Evolutionary conservation across 2,329 filamentous ascomycete species (phyloP).

Genomic region (Endocalyx cinctus): DNA sequence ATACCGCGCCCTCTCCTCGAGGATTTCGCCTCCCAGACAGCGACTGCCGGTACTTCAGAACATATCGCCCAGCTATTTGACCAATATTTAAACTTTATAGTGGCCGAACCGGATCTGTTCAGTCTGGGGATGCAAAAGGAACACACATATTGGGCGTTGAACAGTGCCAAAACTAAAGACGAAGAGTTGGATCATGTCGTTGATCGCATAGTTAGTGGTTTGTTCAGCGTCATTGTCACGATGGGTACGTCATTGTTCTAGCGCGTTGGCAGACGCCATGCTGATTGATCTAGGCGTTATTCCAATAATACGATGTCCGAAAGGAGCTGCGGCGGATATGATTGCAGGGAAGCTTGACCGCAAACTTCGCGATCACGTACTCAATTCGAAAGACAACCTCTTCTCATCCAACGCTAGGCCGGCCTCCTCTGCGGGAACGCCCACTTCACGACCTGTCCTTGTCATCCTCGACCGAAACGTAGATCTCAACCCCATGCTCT

Average conservation of each 20-base stretch:
- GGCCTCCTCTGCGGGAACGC: constrained; percentile 53
- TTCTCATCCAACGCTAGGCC: constrained; percentile 68
- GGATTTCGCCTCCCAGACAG: constrained; percentile 88
- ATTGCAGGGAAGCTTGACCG: constrained; percentile 91
- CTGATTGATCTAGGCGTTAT: constrained; percentile 62
- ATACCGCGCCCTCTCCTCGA: constrained; percentile 86
- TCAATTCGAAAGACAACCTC: constrained; percentile 96
- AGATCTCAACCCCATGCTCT: constrained; percentile 96
- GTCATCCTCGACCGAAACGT: constrained; percentile 94
- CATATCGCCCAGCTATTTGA: constrained; percentile 90
- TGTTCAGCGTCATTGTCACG: constrained; percentile 98
- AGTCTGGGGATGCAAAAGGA: constrained; percentile 88
- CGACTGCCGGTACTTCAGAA: constrained; percentile 77
- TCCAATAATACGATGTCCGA: constrained; percentile 91
- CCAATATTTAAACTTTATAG: constrained; percentile 96
- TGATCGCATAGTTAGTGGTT: constrained; percentile 85
- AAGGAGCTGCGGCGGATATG: constrained; percentile 87
- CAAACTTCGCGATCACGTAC: constrained; percentile 90
- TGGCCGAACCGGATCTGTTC: constrained; percentile 92
- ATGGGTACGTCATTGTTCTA: constrained; percentile 75
- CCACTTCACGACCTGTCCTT: constrained; percentile 77
- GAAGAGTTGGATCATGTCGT: constrained; percentile 83
- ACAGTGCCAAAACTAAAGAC: constrained; percentile 86
- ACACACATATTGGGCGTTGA: constrained; percentile 91
- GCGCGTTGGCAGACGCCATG: no score